phyloP scores from a whole-genome alignment of 257 asterid genomes.

The Solanum ossicruentum region DNA sequence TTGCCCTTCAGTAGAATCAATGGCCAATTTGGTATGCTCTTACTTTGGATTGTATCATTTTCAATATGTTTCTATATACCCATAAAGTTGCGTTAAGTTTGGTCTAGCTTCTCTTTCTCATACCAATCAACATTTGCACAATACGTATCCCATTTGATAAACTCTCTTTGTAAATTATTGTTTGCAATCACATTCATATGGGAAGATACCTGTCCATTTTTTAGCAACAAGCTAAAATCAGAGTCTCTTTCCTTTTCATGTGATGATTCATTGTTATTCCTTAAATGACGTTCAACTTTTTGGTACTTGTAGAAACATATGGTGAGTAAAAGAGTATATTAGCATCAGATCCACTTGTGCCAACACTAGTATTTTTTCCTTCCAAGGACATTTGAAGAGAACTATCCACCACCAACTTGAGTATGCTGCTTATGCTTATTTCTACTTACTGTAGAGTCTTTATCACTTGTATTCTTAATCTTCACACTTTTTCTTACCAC shows the following conservation, averaged over 20 bases:
- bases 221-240: conserved; percentile 15
- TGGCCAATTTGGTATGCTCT: neutral
- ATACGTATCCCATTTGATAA: neutral
- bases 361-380: neutral
- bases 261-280: neutral
- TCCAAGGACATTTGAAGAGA: neutral
- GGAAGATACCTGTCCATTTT: conserved; percentile 12
- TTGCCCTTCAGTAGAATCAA: neutral
- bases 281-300: conserved; percentile 4
- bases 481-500: conserved; percentile 3
- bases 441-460: neutral
- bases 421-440: conserved; percentile 11
- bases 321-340: conserved; percentile 2
- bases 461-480: no score
- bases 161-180: conserved; percentile 6
- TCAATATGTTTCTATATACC: conserved; percentile 6
- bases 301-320: neutral
- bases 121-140: neutral
- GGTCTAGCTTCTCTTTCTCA: conserved; percentile 24
- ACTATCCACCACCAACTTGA: conserved; percentile 7
- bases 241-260: conserved; percentile 2
- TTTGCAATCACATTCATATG: conserved; percentile 3
- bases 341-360: neutral
- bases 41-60: neutral
- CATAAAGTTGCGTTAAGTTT: conserved; percentile 28